Conservation (phyloP, 768 basidiomycete genomes). For the Mycena galopus region DNA sequence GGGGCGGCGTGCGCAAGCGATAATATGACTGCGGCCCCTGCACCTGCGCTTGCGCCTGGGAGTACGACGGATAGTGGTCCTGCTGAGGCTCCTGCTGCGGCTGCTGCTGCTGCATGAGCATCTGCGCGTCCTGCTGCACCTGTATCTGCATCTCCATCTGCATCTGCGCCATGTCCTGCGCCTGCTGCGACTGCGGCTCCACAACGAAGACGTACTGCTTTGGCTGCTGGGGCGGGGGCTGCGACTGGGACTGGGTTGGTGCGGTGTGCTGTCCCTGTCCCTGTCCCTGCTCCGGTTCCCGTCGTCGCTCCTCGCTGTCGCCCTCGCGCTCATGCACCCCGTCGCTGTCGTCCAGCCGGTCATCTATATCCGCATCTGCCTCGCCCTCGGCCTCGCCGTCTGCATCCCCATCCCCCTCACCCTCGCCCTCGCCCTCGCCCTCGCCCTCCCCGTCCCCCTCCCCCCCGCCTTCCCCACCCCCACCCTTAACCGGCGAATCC, state of each 20-base stretch:
- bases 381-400: not conserved
- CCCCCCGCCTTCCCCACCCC: not conserved
- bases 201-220: not conserved
- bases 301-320: too few species aligned
- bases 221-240: not conserved
- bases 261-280: not conserved
- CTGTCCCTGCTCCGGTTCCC: not conserved
- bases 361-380: not conserved
- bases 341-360: too few species aligned
- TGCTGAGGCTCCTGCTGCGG: not conserved
- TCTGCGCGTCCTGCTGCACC: too few species aligned
- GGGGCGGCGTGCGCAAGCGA: too few species aligned
- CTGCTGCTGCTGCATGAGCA: not conserved
- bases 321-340: too few species aligned
- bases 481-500: slow-evolving; percentile 14
- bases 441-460: not conserved
- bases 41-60: too few species aligned
- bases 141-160: not conserved
- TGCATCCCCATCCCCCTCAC: not conserved
- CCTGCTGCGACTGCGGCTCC: not conserved
- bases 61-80: too few species aligned
- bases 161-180: not conserved
- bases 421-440: not conserved
- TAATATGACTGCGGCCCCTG: too few species aligned
- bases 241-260: too few species aligned